Evolutionary conservation across 306 rosid genomes (phyloP).

Genomic region (Pterocarpus macrocarpus): DNA sequence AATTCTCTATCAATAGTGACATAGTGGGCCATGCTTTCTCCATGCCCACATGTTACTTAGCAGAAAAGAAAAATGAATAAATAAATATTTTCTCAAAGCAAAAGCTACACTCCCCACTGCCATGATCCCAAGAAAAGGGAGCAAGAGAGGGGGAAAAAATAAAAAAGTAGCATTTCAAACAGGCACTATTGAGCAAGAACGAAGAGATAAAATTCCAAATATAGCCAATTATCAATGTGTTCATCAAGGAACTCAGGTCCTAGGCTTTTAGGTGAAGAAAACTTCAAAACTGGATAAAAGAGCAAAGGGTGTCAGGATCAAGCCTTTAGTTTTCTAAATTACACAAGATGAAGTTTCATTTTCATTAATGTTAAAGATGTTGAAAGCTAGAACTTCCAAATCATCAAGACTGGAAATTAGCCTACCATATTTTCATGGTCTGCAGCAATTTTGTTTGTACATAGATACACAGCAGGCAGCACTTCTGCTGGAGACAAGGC

Average conservation of each 20-base stretch:
- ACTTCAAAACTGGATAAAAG: conserved; percentile 4
- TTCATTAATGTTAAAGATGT: conserved; percentile 28
- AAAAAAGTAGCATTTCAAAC: conserved; percentile 2
- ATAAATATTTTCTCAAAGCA: conserved; percentile 7
- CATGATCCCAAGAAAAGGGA: conserved; percentile 14
- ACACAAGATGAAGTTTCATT: conserved; percentile 37
- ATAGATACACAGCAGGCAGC: conserved; percentile 88
- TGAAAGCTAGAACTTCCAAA: conserved; percentile 1
- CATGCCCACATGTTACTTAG: no score
- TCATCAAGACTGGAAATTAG: conserved; percentile 30
- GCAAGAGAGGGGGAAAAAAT: neutral
- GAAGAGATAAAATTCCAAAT: neutral
- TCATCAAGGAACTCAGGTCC: conserved; percentile 31
- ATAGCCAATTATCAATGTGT: conserved; percentile 6
- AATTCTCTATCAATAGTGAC: neutral
- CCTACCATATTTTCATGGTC: conserved; percentile 89
- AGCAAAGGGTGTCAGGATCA: neutral
- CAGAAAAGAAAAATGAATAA: conserved; percentile 1
- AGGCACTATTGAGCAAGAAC: conserved; percentile 15
- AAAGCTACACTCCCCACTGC: neutral
- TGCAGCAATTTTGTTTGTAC: conserved; percentile 88
- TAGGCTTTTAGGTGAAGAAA: conserved; percentile 12
- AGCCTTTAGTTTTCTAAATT: neutral
- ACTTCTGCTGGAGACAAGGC: conserved; percentile 86
- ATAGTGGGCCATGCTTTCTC: no score